Base-by-base conservation (phyloP, 768 basidiomycete species). In the Mycena maculata region DNA sequence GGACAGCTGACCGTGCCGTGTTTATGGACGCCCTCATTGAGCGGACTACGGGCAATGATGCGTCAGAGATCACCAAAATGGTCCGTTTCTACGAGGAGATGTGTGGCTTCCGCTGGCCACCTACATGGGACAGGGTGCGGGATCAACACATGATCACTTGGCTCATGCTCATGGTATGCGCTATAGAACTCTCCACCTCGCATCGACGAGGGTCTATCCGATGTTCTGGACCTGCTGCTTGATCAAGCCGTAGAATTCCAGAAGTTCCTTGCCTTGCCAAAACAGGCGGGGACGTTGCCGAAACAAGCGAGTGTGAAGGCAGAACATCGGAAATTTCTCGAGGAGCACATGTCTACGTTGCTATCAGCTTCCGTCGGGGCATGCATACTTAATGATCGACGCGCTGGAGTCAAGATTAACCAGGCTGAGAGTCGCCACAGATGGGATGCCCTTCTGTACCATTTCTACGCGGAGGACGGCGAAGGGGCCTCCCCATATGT, bases 361-460 rank as follows among this genome's bases (percentile, higher is more conserved):
- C 44, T 67, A 20, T 58, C 47, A 2, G 66, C 60, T 0, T 36
- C 60, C 7, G 3, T 41, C 25, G 60, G 66, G 4, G 60, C 60
- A 4, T 52, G 16, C 31, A 62, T 55, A 1, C 5, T 63, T 16
- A 16, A 36, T 33, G n/a, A 15, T 8, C 9, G 25, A 48, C 33
- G 30, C 8, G 8, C 15, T 38, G 22, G 25, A 1, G 0, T 60
- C 10, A 38, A 22, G 0, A 36, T 66, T 16, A 28, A 61, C 15
- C 53, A 68, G 25, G 56, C 66, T 2, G 60, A 68, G 11, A 45
- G 60, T 12, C 48, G 66, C 3, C 60, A 62, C 13, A 56, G 58
- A 4, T 68, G 66, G 66, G 66, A 68, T 23, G 55, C 66, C n/a
- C 47, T 68, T 42, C 22, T 58, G 0, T 59, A 58, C 41, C 48